Base-by-base conservation (phyloP, 768 basidiomycete genomes). In the Leccinum truebloodii region DNA sequence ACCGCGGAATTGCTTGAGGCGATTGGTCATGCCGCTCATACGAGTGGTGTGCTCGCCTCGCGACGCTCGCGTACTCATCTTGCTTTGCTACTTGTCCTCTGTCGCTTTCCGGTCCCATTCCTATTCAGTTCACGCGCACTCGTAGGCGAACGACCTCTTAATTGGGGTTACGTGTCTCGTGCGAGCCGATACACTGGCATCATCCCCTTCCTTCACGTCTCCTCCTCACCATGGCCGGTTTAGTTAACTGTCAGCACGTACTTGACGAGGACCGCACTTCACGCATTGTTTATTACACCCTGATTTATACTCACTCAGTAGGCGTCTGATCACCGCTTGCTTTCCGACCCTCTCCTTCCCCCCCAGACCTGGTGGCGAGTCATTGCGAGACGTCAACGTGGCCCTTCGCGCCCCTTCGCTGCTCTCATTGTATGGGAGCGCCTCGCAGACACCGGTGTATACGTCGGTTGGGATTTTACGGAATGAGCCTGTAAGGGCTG, bases 141-240 rank as follows among this genome's bases (percentile, higher is more conserved):
- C 73, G 84, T 84, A 82, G 80, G 83, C 82, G 86, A 57, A 87
- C 86, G 87, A 89, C 86, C 88, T 83, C 88, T 90, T 90, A 59
- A 73, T 68, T 90, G 89, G 83, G 88, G 88, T 88, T 85, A 79
- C 85, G 87, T 86, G 81, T 82, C 83, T 87, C 86, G 85, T 80
- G 80, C 80, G 77, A 79, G 86, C 88, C 88, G 76, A 91, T 71
- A 89, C 90, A 87, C 79, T 72, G 88, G 88, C 26, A 59, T 82
- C 82, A 75, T 76, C 73, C 65, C 75, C 70, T 14, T 66, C 60
- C 73, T 72, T 54, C 58, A 54, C 54, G 58, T 64, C 70, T 63
- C 53, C 52, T 5, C 56, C 55, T 68, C 66, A 65, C 65, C 58
- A 56, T 51, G 35, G 49, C 61, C 58, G 63, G 62, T 74, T 72